A percentile compares a stretch with the other conserved stretches of the same genome.
These are phyloP conservation scores for Coccomyxa sp. DNA, from an alignment of 139 green algal genomes.

Conservation along the genomic window DNA sequence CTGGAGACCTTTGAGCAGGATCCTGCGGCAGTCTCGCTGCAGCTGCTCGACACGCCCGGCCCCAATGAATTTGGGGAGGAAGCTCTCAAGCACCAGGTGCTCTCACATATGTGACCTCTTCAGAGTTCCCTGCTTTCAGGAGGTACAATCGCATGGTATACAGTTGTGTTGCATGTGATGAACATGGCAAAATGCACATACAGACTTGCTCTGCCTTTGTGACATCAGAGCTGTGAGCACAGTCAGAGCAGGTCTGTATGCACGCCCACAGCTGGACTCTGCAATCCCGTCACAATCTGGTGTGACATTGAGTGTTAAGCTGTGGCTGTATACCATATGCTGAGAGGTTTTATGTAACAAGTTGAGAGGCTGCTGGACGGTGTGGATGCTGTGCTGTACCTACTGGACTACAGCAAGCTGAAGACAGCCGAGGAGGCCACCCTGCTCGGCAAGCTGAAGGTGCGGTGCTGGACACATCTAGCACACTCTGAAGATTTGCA, in stretches of 20 bases:
- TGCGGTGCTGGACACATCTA: not conserved
- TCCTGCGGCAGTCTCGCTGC: constrained; percentile 16
- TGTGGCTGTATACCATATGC: too few species aligned
- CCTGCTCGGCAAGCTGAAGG: constrained; percentile 47
- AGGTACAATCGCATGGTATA: too few species aligned
- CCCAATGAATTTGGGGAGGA: constrained; percentile 74
- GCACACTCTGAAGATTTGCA: not conserved
- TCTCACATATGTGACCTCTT: too few species aligned
- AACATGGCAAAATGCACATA: too few species aligned
- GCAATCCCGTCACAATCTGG: too few species aligned
- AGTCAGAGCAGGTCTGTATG: too few species aligned
- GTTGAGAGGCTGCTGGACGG: constrained; percentile 68
- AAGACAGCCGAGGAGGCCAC: constrained; percentile 67
- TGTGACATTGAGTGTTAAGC: too few species aligned
- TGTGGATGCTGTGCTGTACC: constrained; percentile 63
- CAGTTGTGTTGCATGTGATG: too few species aligned
- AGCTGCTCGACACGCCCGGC: constrained; percentile 66
- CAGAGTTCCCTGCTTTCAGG: not conserved
- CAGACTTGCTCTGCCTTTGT: too few species aligned
- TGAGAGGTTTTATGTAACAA: too few species aligned
- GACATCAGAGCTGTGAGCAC: too few species aligned
- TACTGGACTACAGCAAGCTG: constrained; percentile 82
- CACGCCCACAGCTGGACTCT: too few species aligned
- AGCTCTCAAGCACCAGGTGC: constrained; percentile 52
- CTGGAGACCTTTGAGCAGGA: constrained; percentile 12